Evolutionary conservation across 192 early-diverging fungal genomes (phyloP), one percentile per base, ranked within the genome.

Genomic region (Pecoramyces ruminantium): DNA sequence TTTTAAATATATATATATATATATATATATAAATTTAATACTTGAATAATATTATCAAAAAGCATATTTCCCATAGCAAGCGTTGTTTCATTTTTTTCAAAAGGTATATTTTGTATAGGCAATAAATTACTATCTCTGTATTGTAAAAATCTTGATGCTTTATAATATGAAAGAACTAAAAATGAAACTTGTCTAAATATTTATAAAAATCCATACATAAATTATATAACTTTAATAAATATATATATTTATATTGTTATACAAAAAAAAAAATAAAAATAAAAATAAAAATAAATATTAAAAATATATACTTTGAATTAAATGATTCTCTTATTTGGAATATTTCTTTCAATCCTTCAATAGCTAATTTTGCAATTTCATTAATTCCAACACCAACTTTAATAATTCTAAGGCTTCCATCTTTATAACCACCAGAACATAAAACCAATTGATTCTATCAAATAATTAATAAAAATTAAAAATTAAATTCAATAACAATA

Each of bases 381-480:
- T 89, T 88, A 29, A 99, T 92, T 15, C 94, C 95, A 58, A 99
- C 89, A 17, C 97, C 96, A 84, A 94, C 95, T 77, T 93, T 88
- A 51, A 99, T 92, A 21, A 97, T 86, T 29, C 95, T 86, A 34
- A 99, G 84, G 0, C 90, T 89, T 6, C 95, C 94, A 82, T 90
- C 89, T 78, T 90, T 91, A 79, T 85, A 87, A 17, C 84, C 87
- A 2, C 96, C 96, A n/a, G 93, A 94, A 82, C 95, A 96, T 16
- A 96, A 92, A 12, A 99, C 92, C 11, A 97, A 86, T 85, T 95
- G 92, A 28, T 89, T 89, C 85, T 92, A 77, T 51, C 67, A 77
- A 78, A 28, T 82, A 38, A 30, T 30, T 51, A 30, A 16, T 28
- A 84, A 79, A 27, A 58, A 34, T 80, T 18, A 21, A 39, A 34